phyloP scores from a whole-genome alignment of 1,139 yeast genomes.

The Yamadazyma dushanensis region DNA sequence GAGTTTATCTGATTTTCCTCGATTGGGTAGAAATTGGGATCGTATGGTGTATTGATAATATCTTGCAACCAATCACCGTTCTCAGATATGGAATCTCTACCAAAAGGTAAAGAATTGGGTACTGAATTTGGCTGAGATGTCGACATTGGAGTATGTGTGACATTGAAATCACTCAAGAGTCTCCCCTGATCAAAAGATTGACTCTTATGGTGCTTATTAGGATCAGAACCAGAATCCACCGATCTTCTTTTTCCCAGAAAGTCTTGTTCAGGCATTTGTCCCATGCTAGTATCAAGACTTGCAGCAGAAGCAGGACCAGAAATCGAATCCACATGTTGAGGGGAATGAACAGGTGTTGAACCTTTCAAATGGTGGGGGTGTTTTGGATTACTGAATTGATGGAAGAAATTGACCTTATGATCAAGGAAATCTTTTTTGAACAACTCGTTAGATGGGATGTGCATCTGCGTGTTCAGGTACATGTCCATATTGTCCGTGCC shows the following conservation, averaged over 20 bases:
- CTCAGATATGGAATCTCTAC: conserved; percentile 14
- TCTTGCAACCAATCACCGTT: conserved; percentile 67
- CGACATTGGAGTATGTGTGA: background rate
- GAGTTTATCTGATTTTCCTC: conserved; percentile 17
- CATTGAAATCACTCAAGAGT: background rate
- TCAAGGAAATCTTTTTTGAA: conserved; percentile 4
- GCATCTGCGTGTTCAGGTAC: conserved; percentile 1
- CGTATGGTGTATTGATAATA: conserved; percentile 64
- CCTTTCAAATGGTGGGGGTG: conserved; percentile 41
- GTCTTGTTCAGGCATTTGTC: background rate
- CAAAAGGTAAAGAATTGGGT: conserved; percentile 4
- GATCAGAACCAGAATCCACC: background rate
- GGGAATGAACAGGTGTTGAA: conserved; percentile 26
- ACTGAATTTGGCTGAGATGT: background rate
- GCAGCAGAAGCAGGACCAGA: conserved; percentile 1
- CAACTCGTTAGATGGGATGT: conserved; percentile 1
- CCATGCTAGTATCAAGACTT: conserved; percentile 1
- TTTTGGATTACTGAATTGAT: conserved; percentile 34
- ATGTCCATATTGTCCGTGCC: conserved; percentile 32
- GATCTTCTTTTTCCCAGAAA: conserved; percentile 6
- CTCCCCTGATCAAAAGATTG: background rate
- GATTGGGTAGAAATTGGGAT: conserved; percentile 19
- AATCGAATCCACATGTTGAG: background rate
- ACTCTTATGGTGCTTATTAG: conserved; percentile 1
- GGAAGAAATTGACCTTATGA: conserved; percentile 6